A percentile compares a stretch with the other conserved stretches of the same genome.
Conservation (phyloP, 306 rosid genomes). For the Castanea sativa region DNA sequence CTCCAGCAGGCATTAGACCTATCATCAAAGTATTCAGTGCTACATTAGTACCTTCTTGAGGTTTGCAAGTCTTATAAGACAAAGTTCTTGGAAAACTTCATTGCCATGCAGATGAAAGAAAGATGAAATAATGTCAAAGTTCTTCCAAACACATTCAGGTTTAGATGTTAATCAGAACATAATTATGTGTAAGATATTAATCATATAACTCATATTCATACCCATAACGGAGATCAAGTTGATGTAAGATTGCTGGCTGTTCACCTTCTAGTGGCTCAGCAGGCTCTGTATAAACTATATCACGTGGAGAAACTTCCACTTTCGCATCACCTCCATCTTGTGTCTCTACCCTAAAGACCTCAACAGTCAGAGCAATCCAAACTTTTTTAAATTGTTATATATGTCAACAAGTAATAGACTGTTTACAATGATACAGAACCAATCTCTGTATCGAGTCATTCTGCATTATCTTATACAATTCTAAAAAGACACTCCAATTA, state of each 20-base stretch:
- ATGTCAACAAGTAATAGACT: neutral
- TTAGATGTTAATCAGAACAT: neutral
- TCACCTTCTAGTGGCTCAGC: slow-evolving; percentile 74
- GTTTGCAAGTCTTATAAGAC: slow-evolving; percentile 8
- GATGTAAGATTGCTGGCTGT: slow-evolving; percentile 67
- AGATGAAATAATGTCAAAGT: neutral
- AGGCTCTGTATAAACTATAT: slow-evolving; percentile 75
- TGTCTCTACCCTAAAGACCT: slow-evolving; percentile 80
- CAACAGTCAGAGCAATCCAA: slow-evolving; percentile 28
- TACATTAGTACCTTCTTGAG: neutral
- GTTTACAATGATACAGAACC: neutral
- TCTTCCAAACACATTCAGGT: neutral
- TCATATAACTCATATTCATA: slow-evolving; percentile 34
- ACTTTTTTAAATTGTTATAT: neutral
- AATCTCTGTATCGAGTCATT: neutral
- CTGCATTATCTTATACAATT: neutral
- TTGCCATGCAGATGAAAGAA: neutral
- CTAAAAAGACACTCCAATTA: neutral
- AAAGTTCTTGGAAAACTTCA: neutral
- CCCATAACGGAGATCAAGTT: slow-evolving; percentile 98
- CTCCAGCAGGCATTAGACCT: neutral
- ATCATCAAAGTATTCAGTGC: neutral
- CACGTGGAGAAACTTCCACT: slow-evolving; percentile 95
- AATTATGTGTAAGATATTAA: neutral
- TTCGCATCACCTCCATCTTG: slow-evolving; percentile 98